Evolutionary conservation across 2,329 filamentous ascomycete genomes (phyloP).

Genomic region (Sporothrix luriei): DNA sequence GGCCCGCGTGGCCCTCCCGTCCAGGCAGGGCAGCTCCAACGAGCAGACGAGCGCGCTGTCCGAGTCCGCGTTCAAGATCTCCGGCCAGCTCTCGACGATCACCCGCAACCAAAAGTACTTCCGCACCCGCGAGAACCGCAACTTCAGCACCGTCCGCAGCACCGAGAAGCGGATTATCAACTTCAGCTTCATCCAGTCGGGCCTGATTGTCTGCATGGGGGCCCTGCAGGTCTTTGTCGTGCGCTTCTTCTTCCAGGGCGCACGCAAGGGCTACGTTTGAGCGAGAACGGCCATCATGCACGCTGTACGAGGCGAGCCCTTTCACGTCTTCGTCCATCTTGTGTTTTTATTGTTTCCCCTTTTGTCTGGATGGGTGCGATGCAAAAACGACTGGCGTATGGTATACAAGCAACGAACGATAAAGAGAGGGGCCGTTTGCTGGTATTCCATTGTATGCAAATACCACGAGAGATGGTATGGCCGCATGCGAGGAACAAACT

Average conservation of each 20-base stretch:
- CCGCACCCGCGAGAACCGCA: slow-evolving; percentile 96
- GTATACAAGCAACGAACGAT: slow-evolving; percentile 12
- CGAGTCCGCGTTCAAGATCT: slow-evolving; percentile 94
- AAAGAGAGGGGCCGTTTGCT: slow-evolving; percentile 25
- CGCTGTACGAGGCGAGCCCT: neutral
- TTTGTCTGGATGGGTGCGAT: slow-evolving; percentile 19
- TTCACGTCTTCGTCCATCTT: neutral
- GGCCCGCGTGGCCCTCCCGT: slow-evolving; percentile 75
- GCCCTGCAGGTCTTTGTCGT: slow-evolving; percentile 96
- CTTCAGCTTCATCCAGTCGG: slow-evolving; percentile 90
- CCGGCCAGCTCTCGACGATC: slow-evolving; percentile 88
- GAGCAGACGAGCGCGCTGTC: slow-evolving; percentile 89
- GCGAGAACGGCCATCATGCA: slow-evolving; percentile 31
- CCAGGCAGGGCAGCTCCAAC: slow-evolving; percentile 82
- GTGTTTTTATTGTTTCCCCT: slow-evolving; percentile 17
- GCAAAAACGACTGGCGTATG: slow-evolving; percentile 24
- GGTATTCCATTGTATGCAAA: slow-evolving; percentile 13
- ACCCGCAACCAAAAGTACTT: slow-evolving; percentile 99
- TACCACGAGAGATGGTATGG: slow-evolving; percentile 1
- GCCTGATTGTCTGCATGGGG: slow-evolving; percentile 92
- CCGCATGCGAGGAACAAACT: neutral
- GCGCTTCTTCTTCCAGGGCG: slow-evolving; percentile 95
- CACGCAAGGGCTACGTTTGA: slow-evolving; percentile 70
- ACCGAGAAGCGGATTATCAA: slow-evolving; percentile 96
- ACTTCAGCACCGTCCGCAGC: slow-evolving; percentile 96